Base-by-base conservation (phyloP, 2,329 filamentous ascomycete genomes). In the Seiridium unicorne region DNA sequence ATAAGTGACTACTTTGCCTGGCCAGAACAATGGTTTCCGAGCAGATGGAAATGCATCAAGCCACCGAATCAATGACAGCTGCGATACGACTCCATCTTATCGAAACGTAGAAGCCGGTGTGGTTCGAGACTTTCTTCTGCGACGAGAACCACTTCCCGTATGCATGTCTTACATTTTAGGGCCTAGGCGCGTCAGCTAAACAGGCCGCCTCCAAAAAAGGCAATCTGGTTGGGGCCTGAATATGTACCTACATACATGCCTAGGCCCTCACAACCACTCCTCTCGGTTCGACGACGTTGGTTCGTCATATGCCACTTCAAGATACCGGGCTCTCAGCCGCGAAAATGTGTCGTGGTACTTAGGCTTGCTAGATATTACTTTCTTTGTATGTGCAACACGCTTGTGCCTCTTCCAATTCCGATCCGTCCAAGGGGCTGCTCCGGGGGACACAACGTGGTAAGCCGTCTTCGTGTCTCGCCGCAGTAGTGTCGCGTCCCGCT, bases 401-500 rank as follows among this genome's bases (percentile, higher is more conserved):
- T 42, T 42, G 38, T 46, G 10, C 10, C 54, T 46, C 7, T 26
- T 26, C 40, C n/a, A 34, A 18, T 35, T 34, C 32, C 31, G 44
- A 35, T n/a, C 42, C 35, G 32, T 34, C 55, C 51, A n/a, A 36
- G 18, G 5, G 18, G 18, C 18, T 26, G 18, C 18, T 46, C 46
- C 44, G 7, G 44, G 55, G 38, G 40, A 48, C 35, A 58, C 55
- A 58, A 49, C n/a, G 44, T 49, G 44, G 44, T 44, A 32, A 49
- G 31, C 55, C 44, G 55, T 32, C 18, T 32, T 51, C 35, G 55
- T 44, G 46, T 58, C 42, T 51, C 44, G 46, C 26, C 51, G 55
- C 55, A 58, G 44, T 35, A 58, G 55, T 42, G 36, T 38, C 26
- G 42, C 42, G 55, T 38, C 53, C 42, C 26, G 42, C 26, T 10